Evolutionary conservation across 352 stramenopile genomes (phyloP).

Genomic region (Phytopythium oedochilum): DNA sequence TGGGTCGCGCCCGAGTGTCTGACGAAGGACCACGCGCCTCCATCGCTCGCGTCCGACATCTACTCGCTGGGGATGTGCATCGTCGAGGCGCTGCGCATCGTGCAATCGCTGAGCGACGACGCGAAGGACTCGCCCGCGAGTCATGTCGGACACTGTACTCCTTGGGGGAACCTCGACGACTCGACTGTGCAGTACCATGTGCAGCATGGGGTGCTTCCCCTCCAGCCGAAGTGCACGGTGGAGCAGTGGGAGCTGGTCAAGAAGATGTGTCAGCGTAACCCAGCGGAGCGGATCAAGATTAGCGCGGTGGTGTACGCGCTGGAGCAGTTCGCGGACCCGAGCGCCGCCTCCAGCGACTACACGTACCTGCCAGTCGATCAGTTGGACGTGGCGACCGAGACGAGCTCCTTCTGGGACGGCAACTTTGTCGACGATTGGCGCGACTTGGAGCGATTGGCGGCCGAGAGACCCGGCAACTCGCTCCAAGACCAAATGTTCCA

Average conservation of each 20-base stretch:
- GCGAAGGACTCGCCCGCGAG: too few relatives aligned
- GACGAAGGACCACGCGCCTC: not conserved
- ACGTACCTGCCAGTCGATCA: not conserved
- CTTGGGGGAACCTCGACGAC: not conserved
- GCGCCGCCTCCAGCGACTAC: too few relatives aligned
- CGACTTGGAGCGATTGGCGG: not conserved
- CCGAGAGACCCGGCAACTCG: not conserved
- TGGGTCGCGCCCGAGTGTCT: conserved; percentile 31
- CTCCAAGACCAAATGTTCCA: not conserved
- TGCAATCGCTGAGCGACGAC: not conserved
- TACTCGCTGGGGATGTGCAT: conserved; percentile 26
- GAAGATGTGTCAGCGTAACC: not conserved
- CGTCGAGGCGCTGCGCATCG: conserved; percentile 6
- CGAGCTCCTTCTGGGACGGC: not conserved
- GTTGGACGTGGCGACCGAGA: not conserved
- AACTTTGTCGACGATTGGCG: not conserved
- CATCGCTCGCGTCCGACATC: conserved; percentile 13
- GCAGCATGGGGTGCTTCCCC: not conserved
- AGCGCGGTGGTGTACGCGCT: not conserved
- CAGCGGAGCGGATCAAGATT: not conserved
- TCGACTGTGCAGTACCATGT: not conserved
- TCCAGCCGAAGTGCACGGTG: not conserved
- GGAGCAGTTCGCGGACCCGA: too few relatives aligned
- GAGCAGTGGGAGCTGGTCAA: not conserved
- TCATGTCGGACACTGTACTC: too few relatives aligned